Percentiles rank a stretch among this genome's conserved stretches.
These are phyloP conservation scores for Earliella scabrosa DNA, from an alignment of 1,284 basidiomycete genomes.

Conservation along the genomic window DNA sequence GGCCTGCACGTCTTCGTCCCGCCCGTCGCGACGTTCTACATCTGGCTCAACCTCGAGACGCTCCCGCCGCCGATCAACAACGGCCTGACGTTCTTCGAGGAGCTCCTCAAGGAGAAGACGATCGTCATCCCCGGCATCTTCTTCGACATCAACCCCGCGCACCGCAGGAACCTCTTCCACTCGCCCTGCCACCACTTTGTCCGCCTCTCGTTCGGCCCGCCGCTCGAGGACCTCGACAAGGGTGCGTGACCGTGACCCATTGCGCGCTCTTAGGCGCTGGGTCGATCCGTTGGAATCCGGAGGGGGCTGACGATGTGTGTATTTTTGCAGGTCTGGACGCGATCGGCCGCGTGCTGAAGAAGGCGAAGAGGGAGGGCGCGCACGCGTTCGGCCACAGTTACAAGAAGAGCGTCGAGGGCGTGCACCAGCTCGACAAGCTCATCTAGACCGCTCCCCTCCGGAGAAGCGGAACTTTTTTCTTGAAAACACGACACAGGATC, in stretches of 20 bases:
- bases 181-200: conserved; percentile 93
- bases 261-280: too few relatives aligned
- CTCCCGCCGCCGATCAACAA: conserved; percentile 85
- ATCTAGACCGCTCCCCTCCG: conserved; percentile 3
- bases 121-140: conserved; percentile 92
- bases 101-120: conserved; percentile 87
- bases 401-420: conserved; percentile 59
- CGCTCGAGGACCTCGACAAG: conserved; percentile 80
- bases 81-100: conserved; percentile 94
- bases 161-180: conserved; percentile 84
- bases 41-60: conserved; percentile 86
- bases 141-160: conserved; percentile 89
- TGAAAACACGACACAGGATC: too few relatives aligned
- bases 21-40: conserved; percentile 84
- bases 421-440: conserved; percentile 20
- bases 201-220: conserved; percentile 87
- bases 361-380: conserved; percentile 67
- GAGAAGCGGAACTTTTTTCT: too few relatives aligned
- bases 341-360: conserved; percentile 78
- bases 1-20: conserved; percentile 78
- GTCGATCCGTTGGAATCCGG: too few relatives aligned
- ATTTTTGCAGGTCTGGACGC: conserved; percentile 72
- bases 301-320: background rate
- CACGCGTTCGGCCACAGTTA: conserved; percentile 67
- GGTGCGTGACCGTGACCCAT: conserved; percentile 51